A percentile compares a stretch with the other conserved stretches of the same genome.
Evolutionary conservation across 1,284 basidiomycete genomes (phyloP).

Genomic region (Ceratobasidium papillatum): DNA sequence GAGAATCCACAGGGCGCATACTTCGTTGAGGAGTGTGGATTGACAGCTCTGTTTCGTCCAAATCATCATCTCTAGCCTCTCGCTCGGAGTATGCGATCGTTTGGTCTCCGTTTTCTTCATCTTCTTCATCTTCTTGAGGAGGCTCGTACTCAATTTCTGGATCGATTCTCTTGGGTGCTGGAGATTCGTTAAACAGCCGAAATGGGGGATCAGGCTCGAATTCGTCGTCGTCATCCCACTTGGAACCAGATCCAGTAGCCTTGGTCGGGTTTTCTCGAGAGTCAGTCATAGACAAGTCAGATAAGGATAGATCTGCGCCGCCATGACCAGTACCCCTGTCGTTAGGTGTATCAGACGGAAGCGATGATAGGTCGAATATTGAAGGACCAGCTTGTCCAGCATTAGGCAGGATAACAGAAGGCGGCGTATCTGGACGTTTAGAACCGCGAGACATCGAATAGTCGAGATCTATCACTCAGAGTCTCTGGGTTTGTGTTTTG

Average conservation of each 20-base stretch:
- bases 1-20: constrained; percentile 11
- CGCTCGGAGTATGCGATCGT: constrained; percentile 15
- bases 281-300: constrained; percentile 43
- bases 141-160: not conserved
- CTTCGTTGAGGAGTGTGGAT: constrained; percentile 32
- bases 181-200: constrained; percentile 26
- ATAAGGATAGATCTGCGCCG: constrained; percentile 44
- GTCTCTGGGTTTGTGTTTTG: not conserved
- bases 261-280: constrained; percentile 28
- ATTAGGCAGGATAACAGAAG: constrained; percentile 32
- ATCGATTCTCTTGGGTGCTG: constrained; percentile 25
- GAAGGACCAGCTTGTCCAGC: constrained; percentile 29
- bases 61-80: constrained; percentile 10
- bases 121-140: constrained; percentile 9
- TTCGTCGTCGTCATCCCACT: constrained; percentile 38
- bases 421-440: constrained; percentile 22
- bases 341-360: constrained; percentile 35
- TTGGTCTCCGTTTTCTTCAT: constrained; percentile 6
- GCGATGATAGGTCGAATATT: constrained; percentile 38
- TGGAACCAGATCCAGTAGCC: not conserved
- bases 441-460: constrained; percentile 10
- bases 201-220: constrained; percentile 37
- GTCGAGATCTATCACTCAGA: not conserved
- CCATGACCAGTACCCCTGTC: constrained; percentile 40
- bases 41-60: constrained; percentile 16